Base-by-base conservation (phyloP, 179 eudicot genomes). In the Drosera spatulata region DNA sequence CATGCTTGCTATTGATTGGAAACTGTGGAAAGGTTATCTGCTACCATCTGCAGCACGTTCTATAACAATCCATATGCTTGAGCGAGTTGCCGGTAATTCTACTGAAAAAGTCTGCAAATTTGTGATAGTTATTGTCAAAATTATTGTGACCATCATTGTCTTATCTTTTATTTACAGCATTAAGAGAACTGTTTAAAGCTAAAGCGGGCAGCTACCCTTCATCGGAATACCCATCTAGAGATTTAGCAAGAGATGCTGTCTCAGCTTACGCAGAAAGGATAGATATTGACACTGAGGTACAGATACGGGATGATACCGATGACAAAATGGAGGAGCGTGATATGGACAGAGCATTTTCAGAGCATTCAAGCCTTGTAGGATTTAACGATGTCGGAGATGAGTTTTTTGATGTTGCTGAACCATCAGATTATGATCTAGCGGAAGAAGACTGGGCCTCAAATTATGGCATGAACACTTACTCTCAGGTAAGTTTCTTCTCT, bases 391-490 rank as follows among this genome's bases (percentile, higher is more conserved):
- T 75, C 10, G 43, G 78, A 43, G 91, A 85, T 72, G 91, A 85
- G 56, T 82, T 82, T 68, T 85, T 80, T 72, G 91, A 85, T 72
- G 87, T 82, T 56, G 71, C 79, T 2, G 91, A 85, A 56, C 87
- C 77, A 52, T 66, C 81, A 67, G 79, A 77, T 65, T 68, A 43
- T 77, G 87, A 85, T 74, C 71, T 65, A 49, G 61, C 75, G 55
- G 82, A 80, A 69, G 73, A 75, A 67, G 73, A 62, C 33, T 78
- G 83, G 85, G 56, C 76, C 37, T 80, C 85, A 56, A 79, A 80
- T 42, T 71, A 61, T 74, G 74, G 66, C 44, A 33, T 66, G 62
- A 81, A 75, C 56, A 57, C 69, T 45, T 65, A 71, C 67, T 55
- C 81, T 62, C 91, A 79, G 85, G 91, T 85, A 66, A 39, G 5